Conservation (phyloP, 2,329 filamentous ascomycete species). For the Coniochaeta sp. region DNA sequence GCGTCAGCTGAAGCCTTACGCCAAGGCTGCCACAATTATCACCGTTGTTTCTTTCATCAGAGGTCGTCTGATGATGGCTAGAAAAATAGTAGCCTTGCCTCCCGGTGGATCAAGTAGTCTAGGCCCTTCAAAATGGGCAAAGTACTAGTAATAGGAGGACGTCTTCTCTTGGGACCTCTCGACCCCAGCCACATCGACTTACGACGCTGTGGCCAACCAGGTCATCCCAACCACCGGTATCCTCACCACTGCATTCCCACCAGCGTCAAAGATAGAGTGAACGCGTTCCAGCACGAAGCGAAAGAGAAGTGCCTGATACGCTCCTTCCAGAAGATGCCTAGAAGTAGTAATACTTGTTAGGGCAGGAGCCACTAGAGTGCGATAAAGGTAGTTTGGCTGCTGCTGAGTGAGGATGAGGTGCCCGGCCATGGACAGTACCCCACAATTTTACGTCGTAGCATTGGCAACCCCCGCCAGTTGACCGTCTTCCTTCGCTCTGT, state of each 20-base stretch:
- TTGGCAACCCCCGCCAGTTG: slow-evolving; percentile 5
- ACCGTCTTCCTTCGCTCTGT: slow-evolving; percentile 16
- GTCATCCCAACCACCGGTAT: not conserved
- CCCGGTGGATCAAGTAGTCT: no score
- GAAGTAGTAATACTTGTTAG: not conserved
- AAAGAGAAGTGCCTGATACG: not conserved
- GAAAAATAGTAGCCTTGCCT: not conserved
- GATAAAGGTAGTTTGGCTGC: not conserved
- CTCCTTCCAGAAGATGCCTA: not conserved
- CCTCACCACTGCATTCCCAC: not conserved
- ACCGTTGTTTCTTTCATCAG: no score
- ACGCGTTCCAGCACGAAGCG: no score
- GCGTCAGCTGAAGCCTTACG: not conserved
- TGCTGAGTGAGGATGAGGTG: not conserved
- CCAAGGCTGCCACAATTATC: not conserved
- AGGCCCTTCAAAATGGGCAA: no score
- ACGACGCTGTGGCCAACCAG: slow-evolving; percentile 3
- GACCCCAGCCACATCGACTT: slow-evolving; percentile 1
- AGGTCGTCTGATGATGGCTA: no score
- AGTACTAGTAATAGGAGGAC: not conserved
- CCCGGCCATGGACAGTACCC: not conserved
- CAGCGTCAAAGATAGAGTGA: not conserved
- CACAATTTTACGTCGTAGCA: slow-evolving; percentile 13
- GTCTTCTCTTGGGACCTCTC: not conserved
- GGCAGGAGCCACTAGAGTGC: not conserved